These are phyloP conservation scores for Metschnikowia koreensis DNA, from an alignment of 805 yeast genomes.

Conservation along the genomic window DNA sequence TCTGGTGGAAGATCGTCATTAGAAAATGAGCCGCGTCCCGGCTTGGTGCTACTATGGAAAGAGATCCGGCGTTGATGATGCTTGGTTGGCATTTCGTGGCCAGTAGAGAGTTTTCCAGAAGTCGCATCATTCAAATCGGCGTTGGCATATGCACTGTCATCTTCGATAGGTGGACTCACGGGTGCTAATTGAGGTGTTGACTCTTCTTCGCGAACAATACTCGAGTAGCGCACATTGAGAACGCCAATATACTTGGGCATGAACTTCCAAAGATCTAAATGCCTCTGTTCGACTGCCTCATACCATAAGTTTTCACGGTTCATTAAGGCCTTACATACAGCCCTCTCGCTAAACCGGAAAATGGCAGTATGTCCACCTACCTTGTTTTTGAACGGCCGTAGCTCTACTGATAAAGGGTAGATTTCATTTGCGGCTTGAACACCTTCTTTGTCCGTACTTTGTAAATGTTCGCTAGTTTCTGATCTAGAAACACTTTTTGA, in stretches of 20 bases:
- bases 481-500: background rate
- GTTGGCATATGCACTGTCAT: background rate
- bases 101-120: background rate
- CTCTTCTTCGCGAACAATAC: slow-evolving; percentile 38
- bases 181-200: slow-evolving; percentile 12
- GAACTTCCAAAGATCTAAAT: slow-evolving; percentile 71
- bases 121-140: background rate
- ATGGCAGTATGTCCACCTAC: slow-evolving; percentile 99
- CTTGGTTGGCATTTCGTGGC: background rate
- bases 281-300: slow-evolving; percentile 78
- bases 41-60: slow-evolving; percentile 5
- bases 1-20: slow-evolving; percentile 54
- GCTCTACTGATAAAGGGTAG: slow-evolving; percentile 78
- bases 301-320: slow-evolving; percentile 90
- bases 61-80: slow-evolving; percentile 3
- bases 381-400: slow-evolving; percentile 86
- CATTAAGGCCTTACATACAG: slow-evolving; percentile 90
- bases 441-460: background rate
- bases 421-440: background rate
- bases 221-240: slow-evolving; percentile 79
- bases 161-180: slow-evolving; percentile 2
- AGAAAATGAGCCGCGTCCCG: slow-evolving; percentile 2
- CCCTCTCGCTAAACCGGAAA: slow-evolving; percentile 84
- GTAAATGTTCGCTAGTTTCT: background rate
- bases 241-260: slow-evolving; percentile 97